phyloP scores from a whole-genome alignment of 192 early-diverging fungal genomes.

The Gigaspora rosea region DNA sequence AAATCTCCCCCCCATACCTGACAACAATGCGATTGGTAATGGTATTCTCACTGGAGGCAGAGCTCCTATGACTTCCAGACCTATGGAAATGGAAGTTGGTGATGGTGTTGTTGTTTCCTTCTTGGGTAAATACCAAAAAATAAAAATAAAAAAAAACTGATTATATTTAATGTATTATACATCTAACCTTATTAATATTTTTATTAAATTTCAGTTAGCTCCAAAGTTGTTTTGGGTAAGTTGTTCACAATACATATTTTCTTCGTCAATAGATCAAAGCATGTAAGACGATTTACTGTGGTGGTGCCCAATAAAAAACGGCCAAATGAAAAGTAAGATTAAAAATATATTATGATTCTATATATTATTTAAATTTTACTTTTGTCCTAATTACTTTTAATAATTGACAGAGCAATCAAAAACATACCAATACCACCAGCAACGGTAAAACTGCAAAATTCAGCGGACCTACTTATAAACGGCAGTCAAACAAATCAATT shows the following conservation, averaged over 20 bases:
- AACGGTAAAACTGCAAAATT: slow-evolving; percentile 29
- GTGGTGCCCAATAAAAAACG: slow-evolving; percentile 59
- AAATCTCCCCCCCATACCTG: slow-evolving; percentile 36
- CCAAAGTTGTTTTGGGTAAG: slow-evolving; percentile 50
- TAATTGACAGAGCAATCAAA: slow-evolving; percentile 25
- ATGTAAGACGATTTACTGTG: slow-evolving; percentile 54
- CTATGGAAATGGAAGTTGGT: slow-evolving; percentile 49
- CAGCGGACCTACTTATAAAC: neutral
- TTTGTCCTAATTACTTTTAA: neutral
- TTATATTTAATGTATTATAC: neutral
- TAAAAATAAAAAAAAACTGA: no score
- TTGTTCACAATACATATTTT: slow-evolving; percentile 58
- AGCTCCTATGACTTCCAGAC: slow-evolving; percentile 26
- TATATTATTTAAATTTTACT: neutral
- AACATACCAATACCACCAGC: slow-evolving; percentile 47
- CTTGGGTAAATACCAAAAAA: slow-evolving; percentile 40
- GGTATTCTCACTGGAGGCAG: slow-evolving; percentile 28
- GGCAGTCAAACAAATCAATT: slow-evolving; percentile 38
- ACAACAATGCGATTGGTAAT: slow-evolving; percentile 34
- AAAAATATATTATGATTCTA: neutral
- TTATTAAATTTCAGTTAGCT: slow-evolving; percentile 33
- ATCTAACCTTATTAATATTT: neutral
- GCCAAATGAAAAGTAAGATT: slow-evolving; percentile 38
- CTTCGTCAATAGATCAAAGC: slow-evolving; percentile 60
- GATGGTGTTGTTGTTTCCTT: slow-evolving; percentile 62